phyloP scores from a whole-genome alignment of 805 yeast genomes.

The Sugiyamaella lignohabitans region DNA sequence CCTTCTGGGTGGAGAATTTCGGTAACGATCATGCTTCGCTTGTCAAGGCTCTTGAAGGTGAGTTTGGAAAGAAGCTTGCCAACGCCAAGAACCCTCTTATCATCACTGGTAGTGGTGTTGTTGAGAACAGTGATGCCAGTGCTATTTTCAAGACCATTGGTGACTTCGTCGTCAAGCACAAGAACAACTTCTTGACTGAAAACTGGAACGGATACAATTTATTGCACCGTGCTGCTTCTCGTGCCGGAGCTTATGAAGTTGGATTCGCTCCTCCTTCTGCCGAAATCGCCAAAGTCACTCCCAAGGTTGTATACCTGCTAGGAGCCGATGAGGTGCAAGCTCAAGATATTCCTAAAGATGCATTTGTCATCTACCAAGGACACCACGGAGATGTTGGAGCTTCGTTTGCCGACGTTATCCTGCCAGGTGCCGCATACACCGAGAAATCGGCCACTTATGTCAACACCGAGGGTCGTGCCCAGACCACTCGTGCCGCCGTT shows the following conservation, averaged over 20 bases:
- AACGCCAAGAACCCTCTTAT: slow-evolving; percentile 69
- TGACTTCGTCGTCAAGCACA: slow-evolving; percentile 48
- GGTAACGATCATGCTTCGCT: slow-evolving; percentile 58
- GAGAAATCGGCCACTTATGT: slow-evolving; percentile 81
- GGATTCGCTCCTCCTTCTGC: slow-evolving; percentile 59
- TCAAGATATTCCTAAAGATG: slow-evolving; percentile 68
- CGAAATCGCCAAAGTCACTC: slow-evolving; percentile 42
- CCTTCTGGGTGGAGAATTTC: slow-evolving; percentile 56
- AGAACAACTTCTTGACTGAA: slow-evolving; percentile 53
- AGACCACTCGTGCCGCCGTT: slow-evolving; percentile 77
- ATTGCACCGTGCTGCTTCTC: slow-evolving; percentile 80
- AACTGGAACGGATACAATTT: slow-evolving; percentile 80
- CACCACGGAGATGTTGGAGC: slow-evolving; percentile 92
- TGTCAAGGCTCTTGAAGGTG: slow-evolving; percentile 55
- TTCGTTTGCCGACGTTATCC: slow-evolving; percentile 75
- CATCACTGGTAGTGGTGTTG: slow-evolving; percentile 73
- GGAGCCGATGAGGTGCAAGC: slow-evolving; percentile 78
- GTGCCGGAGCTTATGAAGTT: slow-evolving; percentile 79
- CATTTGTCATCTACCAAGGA: slow-evolving; percentile 85
- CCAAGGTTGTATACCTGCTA: slow-evolving; percentile 71
- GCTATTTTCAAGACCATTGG: slow-evolving; percentile 56
- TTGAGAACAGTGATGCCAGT: slow-evolving; percentile 57
- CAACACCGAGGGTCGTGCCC: slow-evolving; percentile 87
- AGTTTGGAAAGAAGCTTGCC: slow-evolving; percentile 59
- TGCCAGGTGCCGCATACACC: slow-evolving; percentile 85